Evolutionary conservation across 441 rosid species (phyloP).

Genomic region (Populus tomentosa): DNA sequence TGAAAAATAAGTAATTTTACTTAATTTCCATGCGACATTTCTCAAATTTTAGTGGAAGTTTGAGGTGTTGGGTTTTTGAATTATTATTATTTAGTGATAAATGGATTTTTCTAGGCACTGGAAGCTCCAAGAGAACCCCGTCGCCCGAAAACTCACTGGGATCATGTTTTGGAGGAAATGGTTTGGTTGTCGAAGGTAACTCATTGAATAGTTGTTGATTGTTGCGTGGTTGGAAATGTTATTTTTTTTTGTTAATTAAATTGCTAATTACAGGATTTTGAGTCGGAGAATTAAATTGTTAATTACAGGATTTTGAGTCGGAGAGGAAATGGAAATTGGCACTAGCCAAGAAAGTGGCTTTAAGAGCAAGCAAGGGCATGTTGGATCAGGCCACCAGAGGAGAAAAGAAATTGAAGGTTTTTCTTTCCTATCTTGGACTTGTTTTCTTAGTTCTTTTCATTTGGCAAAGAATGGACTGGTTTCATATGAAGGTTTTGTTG

Average conservation of each 20-base stretch:
- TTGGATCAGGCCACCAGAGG: conserved; percentile 88
- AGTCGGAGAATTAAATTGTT: no score
- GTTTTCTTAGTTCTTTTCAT: not conserved
- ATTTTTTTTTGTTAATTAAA: conserved; percentile 24
- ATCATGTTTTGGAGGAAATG: conserved; percentile 99
- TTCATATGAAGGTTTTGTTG: not conserved
- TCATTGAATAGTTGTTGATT: no score
- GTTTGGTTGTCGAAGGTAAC: conserved; percentile 94
- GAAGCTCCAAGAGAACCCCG: conserved; percentile 95
- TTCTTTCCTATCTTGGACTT: conserved; percentile 5
- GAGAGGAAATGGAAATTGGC: conserved; percentile 99
- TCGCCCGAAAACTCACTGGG: conserved; percentile 97
- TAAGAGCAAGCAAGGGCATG: conserved; percentile 97
- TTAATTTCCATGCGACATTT: no score
- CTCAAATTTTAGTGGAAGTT: no score
- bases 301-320: conserved; percentile 88
- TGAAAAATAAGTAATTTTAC: no score
- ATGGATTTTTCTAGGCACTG: conserved; percentile 50
- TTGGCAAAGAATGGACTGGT: not conserved
- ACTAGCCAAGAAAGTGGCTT: conserved; percentile 93
- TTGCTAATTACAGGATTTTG: no score
- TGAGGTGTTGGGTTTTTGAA: no score
- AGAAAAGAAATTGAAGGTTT: conserved; percentile 26
- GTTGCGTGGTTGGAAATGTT: no score
- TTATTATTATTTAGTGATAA: no score